phyloP scores from a whole-genome alignment of 2,329 filamentous ascomycete genomes.

The Aspergillus aculeatus region DNA sequence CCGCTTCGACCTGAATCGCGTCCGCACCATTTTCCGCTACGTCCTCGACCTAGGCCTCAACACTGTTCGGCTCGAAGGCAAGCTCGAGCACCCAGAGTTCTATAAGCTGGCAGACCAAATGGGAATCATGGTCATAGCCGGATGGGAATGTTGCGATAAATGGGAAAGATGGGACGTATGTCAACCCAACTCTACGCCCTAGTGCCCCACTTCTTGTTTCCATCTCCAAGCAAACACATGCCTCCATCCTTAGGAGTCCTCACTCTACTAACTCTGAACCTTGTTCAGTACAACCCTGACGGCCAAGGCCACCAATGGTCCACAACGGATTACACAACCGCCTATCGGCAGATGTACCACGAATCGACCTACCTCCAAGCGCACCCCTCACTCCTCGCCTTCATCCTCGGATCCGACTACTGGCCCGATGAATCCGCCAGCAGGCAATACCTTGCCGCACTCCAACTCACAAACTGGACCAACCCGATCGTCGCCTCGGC shows the following conservation, averaged over 20 bases:
- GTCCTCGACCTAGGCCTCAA: constrained; percentile 63
- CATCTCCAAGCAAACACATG: neutral
- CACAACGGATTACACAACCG: constrained; percentile 55
- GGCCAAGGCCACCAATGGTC: constrained; percentile 48
- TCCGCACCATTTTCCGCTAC: constrained; percentile 53
- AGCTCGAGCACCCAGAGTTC: constrained; percentile 62
- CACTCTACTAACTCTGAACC: too few relatives aligned
- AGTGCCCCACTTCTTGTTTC: too few relatives aligned
- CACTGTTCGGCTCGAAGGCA: constrained; percentile 63
- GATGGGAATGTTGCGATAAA: constrained; percentile 68
- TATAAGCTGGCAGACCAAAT: constrained; percentile 60
- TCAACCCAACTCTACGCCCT: neutral
- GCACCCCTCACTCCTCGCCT: constrained; percentile 60
- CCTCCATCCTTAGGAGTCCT: too few relatives aligned
- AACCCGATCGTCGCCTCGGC: constrained; percentile 59
- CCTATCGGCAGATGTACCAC: constrained; percentile 57
- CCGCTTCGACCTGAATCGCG: constrained; percentile 53
- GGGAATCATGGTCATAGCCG: constrained; percentile 61
- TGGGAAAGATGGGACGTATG: constrained; percentile 60
- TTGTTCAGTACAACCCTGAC: constrained; percentile 55
- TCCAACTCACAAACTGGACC: constrained; percentile 55
- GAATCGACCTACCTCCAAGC: constrained; percentile 61
- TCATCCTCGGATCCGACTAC: constrained; percentile 62
- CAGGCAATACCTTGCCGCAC: constrained; percentile 52
- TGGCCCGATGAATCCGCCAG: constrained; percentile 61